These are phyloP conservation scores for Amanita fuliginea DNA, from an alignment of 768 basidiomycete species.

Conservation along the genomic window DNA sequence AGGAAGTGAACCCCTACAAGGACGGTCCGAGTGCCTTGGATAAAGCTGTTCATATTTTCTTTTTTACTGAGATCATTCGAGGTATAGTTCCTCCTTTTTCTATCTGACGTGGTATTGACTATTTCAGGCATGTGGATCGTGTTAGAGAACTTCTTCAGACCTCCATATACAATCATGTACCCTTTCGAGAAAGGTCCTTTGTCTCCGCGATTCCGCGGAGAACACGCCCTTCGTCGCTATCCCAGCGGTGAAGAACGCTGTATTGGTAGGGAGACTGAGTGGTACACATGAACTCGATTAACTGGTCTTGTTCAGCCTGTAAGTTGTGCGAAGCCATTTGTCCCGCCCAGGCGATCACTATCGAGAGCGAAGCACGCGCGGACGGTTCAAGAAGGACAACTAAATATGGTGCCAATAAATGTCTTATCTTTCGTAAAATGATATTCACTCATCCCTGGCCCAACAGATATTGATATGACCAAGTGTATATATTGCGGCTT, in stretches of 20 bases:
- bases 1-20: conserved; percentile 57
- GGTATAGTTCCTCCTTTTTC: conserved; percentile 31
- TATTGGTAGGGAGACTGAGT: conserved; percentile 58
- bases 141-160: conserved; percentile 81
- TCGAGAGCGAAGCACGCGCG: conserved; percentile 92
- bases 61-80: conserved; percentile 96
- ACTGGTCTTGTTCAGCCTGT: conserved; percentile 50
- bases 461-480: conserved; percentile 95
- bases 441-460: not conserved
- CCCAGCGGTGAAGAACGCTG: conserved; percentile 98
- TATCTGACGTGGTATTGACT: conserved; percentile 9
- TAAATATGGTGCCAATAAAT: conserved; percentile 66
- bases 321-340: conserved; percentile 99
- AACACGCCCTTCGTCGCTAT: conserved; percentile 93
- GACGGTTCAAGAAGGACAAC: conserved; percentile 97
- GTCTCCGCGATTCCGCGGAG: conserved; percentile 96
- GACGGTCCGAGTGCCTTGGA: conserved; percentile 84
- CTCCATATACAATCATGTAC: conserved; percentile 97
- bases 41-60: conserved; percentile 94
- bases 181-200: conserved; percentile 98
- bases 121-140: conserved; percentile 94
- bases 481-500: conserved; percentile 99
- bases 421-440: not conserved
- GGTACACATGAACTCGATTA: not conserved
- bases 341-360: conserved; percentile 98